phyloP scores from a whole-genome alignment of 2,329 filamentous ascomycete genomes.

The Mollisia scopiformis region DNA sequence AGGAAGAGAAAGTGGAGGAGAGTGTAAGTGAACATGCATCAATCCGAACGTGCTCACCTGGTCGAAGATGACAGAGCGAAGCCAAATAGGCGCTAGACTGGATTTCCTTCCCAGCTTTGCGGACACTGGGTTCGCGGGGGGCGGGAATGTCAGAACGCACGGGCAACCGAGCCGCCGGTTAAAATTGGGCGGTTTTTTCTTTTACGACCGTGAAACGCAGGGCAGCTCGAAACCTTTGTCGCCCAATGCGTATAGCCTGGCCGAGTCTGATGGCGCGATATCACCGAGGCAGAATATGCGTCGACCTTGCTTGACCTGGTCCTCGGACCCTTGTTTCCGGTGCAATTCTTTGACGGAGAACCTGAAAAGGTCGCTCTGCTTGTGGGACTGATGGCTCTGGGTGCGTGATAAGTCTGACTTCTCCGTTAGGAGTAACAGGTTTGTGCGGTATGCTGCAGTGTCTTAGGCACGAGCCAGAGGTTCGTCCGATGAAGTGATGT shows the following conservation, averaged over 20 bases:
- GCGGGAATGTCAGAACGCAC: constrained; percentile 32
- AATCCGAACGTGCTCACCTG: constrained; percentile 29
- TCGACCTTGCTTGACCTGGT: not conserved
- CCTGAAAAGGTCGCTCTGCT: not conserved
- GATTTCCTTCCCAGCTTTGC: constrained; percentile 28
- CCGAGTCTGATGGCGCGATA: constrained; percentile 15
- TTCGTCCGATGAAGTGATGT: constrained; percentile 34
- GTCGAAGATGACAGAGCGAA: constrained; percentile 19
- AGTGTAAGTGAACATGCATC: constrained; percentile 32
- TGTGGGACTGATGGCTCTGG: constrained; percentile 4
- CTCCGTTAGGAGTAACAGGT: constrained; percentile 15
- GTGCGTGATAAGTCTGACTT: constrained; percentile 8
- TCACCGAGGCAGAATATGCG: constrained; percentile 5
- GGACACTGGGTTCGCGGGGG: constrained; percentile 28
- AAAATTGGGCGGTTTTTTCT: constrained; percentile 22
- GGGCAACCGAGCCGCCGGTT: constrained; percentile 29
- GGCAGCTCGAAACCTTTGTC: constrained; percentile 13
- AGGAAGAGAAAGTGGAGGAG: constrained; percentile 16
- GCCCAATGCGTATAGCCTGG: constrained; percentile 2
- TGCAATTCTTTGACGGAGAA: not conserved
- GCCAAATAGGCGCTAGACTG: constrained; percentile 24
- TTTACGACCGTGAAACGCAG: constrained; percentile 20
- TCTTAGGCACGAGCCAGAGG: constrained; percentile 35
- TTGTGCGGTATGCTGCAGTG: constrained; percentile 31
- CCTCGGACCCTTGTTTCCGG: not conserved